phyloP scores from a whole-genome alignment of 805 yeast species.

The Metschnikowia reukaufii region DNA sequence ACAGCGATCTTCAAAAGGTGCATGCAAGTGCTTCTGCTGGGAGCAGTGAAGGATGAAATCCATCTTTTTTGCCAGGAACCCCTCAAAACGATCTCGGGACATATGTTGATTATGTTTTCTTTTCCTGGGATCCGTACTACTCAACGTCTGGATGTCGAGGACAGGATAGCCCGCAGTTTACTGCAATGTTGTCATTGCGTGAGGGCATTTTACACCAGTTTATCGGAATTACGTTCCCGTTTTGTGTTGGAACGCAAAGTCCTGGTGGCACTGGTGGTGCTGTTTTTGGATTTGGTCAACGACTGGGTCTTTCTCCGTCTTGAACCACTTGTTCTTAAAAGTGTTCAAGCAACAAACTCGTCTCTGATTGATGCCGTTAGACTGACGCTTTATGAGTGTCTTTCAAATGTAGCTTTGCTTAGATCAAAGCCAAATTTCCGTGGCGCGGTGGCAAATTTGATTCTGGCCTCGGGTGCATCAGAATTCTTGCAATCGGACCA shows the following conservation, averaged over 20 bases:
- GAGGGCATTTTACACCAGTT: conserved; percentile 50
- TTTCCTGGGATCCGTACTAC: conserved; percentile 42
- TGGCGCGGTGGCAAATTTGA: conserved; percentile 25
- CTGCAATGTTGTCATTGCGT: conserved; percentile 56
- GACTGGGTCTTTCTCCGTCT: conserved; percentile 37
- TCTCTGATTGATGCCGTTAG: conserved; percentile 5
- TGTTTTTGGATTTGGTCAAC: conserved; percentile 31
- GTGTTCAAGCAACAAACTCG: conserved; percentile 3
- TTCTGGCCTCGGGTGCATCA: conserved; percentile 4
- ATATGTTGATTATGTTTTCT: conserved; percentile 60
- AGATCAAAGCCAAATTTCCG: conserved; percentile 38
- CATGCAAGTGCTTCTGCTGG: conserved; percentile 19
- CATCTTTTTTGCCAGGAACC: conserved; percentile 60
- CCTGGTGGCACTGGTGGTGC: conserved; percentile 28
- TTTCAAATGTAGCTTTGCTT: conserved; percentile 52
- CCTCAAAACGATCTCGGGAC: conserved; percentile 50
- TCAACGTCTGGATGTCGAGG: conserved; percentile 33
- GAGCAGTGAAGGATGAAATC: conserved; percentile 13
- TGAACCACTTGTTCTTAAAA: conserved; percentile 5
- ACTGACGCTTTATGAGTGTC: conserved; percentile 39
- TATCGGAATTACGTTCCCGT: conserved; percentile 50
- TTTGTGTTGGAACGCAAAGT: conserved; percentile 53
- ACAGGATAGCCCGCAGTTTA: conserved; percentile 44
- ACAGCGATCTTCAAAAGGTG: conserved; percentile 28
- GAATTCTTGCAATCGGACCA: conserved; percentile 5